phyloP scores from a whole-genome alignment of 495 filamentous ascomycete genomes.

The Aspergillus conjunctus region DNA sequence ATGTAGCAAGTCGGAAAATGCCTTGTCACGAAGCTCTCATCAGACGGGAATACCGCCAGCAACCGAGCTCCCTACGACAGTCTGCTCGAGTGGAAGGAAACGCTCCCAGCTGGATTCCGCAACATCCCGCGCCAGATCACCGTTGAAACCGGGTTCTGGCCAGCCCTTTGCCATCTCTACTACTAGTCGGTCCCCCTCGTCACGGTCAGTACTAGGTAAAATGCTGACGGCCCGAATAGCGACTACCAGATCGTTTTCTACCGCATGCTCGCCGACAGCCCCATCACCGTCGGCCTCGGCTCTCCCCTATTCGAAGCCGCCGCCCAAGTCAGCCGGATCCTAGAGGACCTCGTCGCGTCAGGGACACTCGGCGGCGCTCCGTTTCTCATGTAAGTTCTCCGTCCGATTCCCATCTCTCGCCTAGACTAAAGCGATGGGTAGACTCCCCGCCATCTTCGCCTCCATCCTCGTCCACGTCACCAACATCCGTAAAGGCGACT shows the following conservation, averaged over 20 bases:
- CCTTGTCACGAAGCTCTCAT: constrained; percentile 6
- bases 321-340: background rate
- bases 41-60: background rate
- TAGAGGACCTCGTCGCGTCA: constrained; percentile 7
- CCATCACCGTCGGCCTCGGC: background rate
- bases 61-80: background rate
- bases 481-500: constrained; percentile 6
- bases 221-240: background rate
- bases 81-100: constrained; percentile 7
- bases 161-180: background rate
- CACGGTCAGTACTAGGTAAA: background rate
- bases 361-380: background rate
- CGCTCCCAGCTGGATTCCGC: background rate
- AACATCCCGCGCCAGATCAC: background rate
- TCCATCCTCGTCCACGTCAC: constrained; percentile 9
- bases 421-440: background rate
- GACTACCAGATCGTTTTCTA: constrained; percentile 14
- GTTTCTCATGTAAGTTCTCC: constrained; percentile 6
- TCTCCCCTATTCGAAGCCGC: constrained; percentile 7
- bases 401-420: background rate
- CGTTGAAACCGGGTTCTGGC: constrained; percentile 2
- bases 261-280: constrained; percentile 11
- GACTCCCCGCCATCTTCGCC: constrained; percentile 5
- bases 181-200: background rate
- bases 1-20: constrained; percentile 1